Evolutionary conservation across 1,284 basidiomycete genomes (phyloP).

Genomic region (Pseudozyma thailandica): DNA sequence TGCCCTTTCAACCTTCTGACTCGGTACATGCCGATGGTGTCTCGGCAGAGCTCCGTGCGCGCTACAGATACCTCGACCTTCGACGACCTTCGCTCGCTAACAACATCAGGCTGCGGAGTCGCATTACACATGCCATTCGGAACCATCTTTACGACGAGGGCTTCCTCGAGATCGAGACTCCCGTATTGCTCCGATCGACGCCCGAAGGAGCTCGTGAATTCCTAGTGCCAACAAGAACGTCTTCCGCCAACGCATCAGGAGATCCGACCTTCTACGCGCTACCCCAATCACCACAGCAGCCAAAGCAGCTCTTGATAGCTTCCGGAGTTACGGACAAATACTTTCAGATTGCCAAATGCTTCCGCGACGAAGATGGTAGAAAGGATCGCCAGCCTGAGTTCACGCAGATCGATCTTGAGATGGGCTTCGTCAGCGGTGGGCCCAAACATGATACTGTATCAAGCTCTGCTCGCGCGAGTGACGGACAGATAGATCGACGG

Average conservation of each 20-base stretch:
- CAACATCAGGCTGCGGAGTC: constrained; percentile 82
- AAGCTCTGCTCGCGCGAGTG: not conserved
- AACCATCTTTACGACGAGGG: constrained; percentile 78
- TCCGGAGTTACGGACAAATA: constrained; percentile 90
- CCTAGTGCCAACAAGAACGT: constrained; percentile 83
- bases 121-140: constrained; percentile 81
- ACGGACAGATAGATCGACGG: constrained; percentile 5
- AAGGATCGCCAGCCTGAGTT: constrained; percentile 96
- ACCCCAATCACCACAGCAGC: constrained; percentile 93
- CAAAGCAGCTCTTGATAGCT: constrained; percentile 90
- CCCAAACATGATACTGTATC: constrained; percentile 69
- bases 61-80: constrained; percentile 88
- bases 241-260: constrained; percentile 13
- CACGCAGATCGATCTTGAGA: constrained; percentile 94
- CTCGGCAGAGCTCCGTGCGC: constrained; percentile 73
- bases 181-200: constrained; percentile 88
- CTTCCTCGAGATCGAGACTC: constrained; percentile 92
- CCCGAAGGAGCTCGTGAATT: constrained; percentile 95
- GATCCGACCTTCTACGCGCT: constrained; percentile 84
- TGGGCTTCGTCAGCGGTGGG: constrained; percentile 87
- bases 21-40: constrained; percentile 76
- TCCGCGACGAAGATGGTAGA: constrained; percentile 92
- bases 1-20: constrained; percentile 86
- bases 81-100: constrained; percentile 78
- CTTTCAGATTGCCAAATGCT: constrained; percentile 91